A percentile compares a stretch with the other conserved stretches of the same genome.
phyloP scores from a whole-genome alignment of 1,139 yeast genomes.

The Debaryomyces nepalensis region DNA sequence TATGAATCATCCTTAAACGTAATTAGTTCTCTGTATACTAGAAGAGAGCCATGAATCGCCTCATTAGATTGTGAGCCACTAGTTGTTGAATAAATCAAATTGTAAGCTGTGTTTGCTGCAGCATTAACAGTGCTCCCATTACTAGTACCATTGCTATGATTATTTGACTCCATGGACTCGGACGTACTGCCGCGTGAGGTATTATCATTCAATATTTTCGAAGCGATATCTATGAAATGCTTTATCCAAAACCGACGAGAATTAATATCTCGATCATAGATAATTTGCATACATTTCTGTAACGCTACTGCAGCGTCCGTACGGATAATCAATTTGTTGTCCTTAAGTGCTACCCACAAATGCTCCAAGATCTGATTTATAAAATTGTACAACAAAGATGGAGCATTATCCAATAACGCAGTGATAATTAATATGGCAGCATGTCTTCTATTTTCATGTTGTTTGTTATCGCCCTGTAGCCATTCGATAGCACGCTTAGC shows the following conservation, averaged over 20 bases:
- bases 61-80: slow-evolving; percentile 53
- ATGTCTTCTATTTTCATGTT: slow-evolving; percentile 78
- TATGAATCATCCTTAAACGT: slow-evolving; percentile 64
- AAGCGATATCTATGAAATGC: slow-evolving; percentile 66
- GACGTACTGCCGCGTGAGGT: slow-evolving; percentile 8
- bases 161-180: slow-evolving; percentile 7
- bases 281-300: slow-evolving; percentile 75
- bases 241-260: slow-evolving; percentile 76
- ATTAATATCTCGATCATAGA: slow-evolving; percentile 77
- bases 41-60: slow-evolving; percentile 80
- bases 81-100: slow-evolving; percentile 30
- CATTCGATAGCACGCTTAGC: slow-evolving; percentile 90
- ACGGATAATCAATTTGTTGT: slow-evolving; percentile 73
- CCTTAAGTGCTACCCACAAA: slow-evolving; percentile 87
- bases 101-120: slow-evolving; percentile 28
- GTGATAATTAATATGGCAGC: slow-evolving; percentile 87
- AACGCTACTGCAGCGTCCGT: slow-evolving; percentile 84
- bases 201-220: slow-evolving; percentile 39
- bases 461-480: slow-evolving; percentile 80
- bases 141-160: slow-evolving; percentile 1
- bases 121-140: slow-evolving; percentile 17
- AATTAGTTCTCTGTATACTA: slow-evolving; percentile 83
- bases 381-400: slow-evolving; percentile 79
- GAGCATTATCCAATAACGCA: slow-evolving; percentile 86
- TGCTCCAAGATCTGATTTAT: slow-evolving; percentile 79